Percentiles rank a stretch among this genome's conserved stretches.
Evolutionary conservation across 768 basidiomycete genomes (phyloP).

Genomic region (Termitomyces heimii): DNA sequence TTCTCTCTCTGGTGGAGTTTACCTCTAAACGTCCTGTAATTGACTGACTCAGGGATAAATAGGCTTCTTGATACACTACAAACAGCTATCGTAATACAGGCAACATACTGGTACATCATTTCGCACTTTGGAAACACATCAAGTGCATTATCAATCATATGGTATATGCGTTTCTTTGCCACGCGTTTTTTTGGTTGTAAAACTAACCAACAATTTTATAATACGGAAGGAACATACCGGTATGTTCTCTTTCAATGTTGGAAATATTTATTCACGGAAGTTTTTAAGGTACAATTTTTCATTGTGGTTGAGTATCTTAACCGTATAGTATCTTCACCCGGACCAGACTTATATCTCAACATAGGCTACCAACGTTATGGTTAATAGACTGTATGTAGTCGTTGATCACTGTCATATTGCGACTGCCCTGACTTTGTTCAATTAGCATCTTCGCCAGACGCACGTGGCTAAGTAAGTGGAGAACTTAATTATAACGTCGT

Average conservation of each 20-base stretch:
- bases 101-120: background rate
- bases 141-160: background rate
- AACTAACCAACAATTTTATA: background rate
- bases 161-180: background rate
- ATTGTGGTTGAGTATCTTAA: background rate
- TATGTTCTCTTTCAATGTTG: background rate
- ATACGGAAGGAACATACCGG: background rate
- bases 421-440: background rate
- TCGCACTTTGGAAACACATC: background rate
- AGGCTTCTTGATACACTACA: conserved; percentile 1
- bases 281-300: background rate
- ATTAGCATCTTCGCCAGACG: background rate
- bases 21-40: background rate
- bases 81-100: background rate
- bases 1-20: background rate
- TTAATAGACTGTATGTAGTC: background rate
- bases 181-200: background rate
- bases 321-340: background rate
- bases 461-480: background rate
- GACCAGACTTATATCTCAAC: too few relatives aligned
- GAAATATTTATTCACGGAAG: background rate
- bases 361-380: background rate
- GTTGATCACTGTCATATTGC: background rate
- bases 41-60: background rate
- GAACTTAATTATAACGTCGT: background rate